Base-by-base conservation (phyloP, 2,329 filamentous ascomycete species). In the Hypoxylon rubiginosum region DNA sequence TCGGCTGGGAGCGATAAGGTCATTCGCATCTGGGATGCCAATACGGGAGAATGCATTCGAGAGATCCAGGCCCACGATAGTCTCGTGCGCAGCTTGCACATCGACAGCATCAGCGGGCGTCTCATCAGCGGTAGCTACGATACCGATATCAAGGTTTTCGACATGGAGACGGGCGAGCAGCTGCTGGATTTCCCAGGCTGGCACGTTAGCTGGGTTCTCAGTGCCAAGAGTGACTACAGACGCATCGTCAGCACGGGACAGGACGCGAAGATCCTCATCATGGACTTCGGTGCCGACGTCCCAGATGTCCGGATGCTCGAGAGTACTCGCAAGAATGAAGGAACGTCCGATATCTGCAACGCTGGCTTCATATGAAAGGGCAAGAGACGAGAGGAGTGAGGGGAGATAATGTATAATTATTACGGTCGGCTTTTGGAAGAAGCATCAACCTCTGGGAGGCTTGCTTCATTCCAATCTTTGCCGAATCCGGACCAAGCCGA, bases 171-270 rank as follows among this genome's bases (percentile, higher is more conserved):
- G 2, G 95, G 94, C 34, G 83, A 90, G 50, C 86, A 93, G 71
- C 86, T 95, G 65, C 88, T 97, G 67, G 90, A 94, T 72, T 95
- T 97, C 74, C 92, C 94, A n/a, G 90, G 92, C 71, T 98, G 94
- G 94, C 97, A 97, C 63, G 91, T 91, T 10, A 97, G 93, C 80
- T 99, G 96, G 96, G 97, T 99, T 75, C 82, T 99, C 64, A 94
- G 93, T 69, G 96, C 96, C 55, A 97, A 97, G 85, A 94, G 92
- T 68, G 95, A 99, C 77, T 98, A 98, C 79, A 87, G 95, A 64
- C 89, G 96, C 67, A 96, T 99, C 68, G 92, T 99, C 67, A 96
- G 93, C 73, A 97, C 95, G 0, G 96, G 94, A 53, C 96, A 99
- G 79, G 94, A 97, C 75, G 92, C 94, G 34, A 91, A 97, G 76